Base-by-base conservation (phyloP, 1,284 basidiomycete genomes). In the Trametes versicolor region DNA sequence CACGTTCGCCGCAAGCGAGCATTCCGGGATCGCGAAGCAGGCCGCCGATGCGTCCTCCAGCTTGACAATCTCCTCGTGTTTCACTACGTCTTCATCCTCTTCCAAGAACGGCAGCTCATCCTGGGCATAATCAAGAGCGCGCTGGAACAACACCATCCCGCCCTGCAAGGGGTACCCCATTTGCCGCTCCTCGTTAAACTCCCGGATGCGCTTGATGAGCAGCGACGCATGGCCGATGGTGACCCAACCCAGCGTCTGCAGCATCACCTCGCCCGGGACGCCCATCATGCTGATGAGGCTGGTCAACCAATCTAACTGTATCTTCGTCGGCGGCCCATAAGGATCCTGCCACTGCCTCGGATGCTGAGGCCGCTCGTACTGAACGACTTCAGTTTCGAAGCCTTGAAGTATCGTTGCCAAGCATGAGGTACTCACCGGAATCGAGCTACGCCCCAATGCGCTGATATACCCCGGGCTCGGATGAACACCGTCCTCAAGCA, bases 181-280 rank as follows among this genome's bases (percentile, higher is more conserved):
- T 17, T 17, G 19, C 15, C 19, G 17, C 48, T 13, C 4, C 15
- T 29, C 25, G 4, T 23, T 39, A 32, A 12, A 21, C 32, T 58
- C 34, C 34, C 36, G 37, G 34, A 48, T 23, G 2, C 34, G 36
- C n/a, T 21, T 32, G 13, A 49, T 48, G 23, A 58, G 56, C 47
- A 58, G 19, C 34, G 56, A 58, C 32, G 47, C 56, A 15, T 58
- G 56, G 19, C 56, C 56, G 47, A 34, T 13, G 4, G 56, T 48
- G 21, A 58, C 6, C 34, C 21, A 34, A 9, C 3, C 45, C 13
- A 58, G 19, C 34, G n/a, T 34, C 56, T 34, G 25, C 15, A 49
- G 15, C 4, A 39, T 25, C 7, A 6, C n/a, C 29, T 23, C 17
- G n/a, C 19, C 25, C 25, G 54, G 39, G 13, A 56, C 23, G 54